Evolutionary conservation across 495 filamentous ascomycete genomes (phyloP).

Genomic region (Penicillium robsamsonii): DNA sequence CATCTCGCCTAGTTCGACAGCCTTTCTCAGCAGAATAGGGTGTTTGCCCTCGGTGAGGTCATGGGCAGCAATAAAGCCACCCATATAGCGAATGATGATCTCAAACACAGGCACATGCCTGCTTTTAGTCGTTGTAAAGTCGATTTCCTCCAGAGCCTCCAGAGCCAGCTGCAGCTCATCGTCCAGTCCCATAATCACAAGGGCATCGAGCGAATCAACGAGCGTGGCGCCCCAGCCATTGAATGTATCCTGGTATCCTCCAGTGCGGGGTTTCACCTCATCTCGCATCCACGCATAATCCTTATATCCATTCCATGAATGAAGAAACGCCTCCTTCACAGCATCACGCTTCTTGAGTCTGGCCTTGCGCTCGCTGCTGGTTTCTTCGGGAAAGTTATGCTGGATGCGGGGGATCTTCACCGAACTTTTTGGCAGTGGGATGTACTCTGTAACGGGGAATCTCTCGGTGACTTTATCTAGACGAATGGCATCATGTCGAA

Average conservation of each 20-base stretch:
- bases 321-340: slow-evolving; percentile 67
- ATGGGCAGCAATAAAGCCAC: slow-evolving; percentile 78
- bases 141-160: slow-evolving; percentile 50
- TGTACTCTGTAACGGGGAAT: slow-evolving; percentile 49
- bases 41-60: slow-evolving; percentile 70
- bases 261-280: slow-evolving; percentile 67
- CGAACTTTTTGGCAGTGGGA: slow-evolving; percentile 47
- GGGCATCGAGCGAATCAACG: slow-evolving; percentile 61
- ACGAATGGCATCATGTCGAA: slow-evolving; percentile 28
- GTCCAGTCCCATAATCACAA: slow-evolving; percentile 62
- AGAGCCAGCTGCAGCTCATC: slow-evolving; percentile 60
- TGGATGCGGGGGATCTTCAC: slow-evolving; percentile 51
- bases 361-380: slow-evolving; percentile 28
- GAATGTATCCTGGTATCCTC: slow-evolving; percentile 51
- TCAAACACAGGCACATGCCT: slow-evolving; percentile 77
- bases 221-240: slow-evolving; percentile 62
- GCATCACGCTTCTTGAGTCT: slow-evolving; percentile 49
- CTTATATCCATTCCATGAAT: slow-evolving; percentile 75
- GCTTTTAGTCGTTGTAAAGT: slow-evolving; percentile 49
- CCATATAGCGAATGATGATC: slow-evolving; percentile 84
- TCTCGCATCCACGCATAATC: slow-evolving; percentile 76
- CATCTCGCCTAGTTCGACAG: slow-evolving; percentile 80
- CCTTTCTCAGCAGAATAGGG: slow-evolving; percentile 74
- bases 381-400: slow-evolving; percentile 50
- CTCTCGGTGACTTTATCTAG: slow-evolving; percentile 46